Evolutionary conservation across 768 basidiomycete species (phyloP), one percentile per base, ranked within the genome.

Genomic region (Trametes sanguinea): DNA sequence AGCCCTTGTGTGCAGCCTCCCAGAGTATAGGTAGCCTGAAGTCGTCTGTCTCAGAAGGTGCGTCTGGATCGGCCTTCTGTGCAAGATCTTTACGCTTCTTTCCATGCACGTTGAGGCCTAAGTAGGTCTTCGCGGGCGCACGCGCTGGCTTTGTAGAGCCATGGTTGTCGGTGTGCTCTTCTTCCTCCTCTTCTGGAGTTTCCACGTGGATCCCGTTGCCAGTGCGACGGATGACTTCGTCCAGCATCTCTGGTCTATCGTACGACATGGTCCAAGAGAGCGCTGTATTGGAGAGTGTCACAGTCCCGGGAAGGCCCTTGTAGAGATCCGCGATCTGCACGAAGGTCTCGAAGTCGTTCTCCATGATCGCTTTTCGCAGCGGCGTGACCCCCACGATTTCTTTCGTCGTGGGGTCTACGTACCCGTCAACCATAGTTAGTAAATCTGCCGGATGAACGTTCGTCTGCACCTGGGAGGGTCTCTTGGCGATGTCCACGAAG

Each of bases 71-170:
- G 52, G 80, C 80, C 66, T 76, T 79, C 54, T 68, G 74, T 0
- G 82, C 81, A 8, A 86, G 75, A 65, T 86, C 84, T 14, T 76
- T 75, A 3, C 83, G 76, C 67, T 87, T 86, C 75, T 84, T 85
- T n/a, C 85, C 85, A 60, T 85, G 83, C 22, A 87, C 83, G 57
- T 80, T 81, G 44, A 88, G 75, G 0, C 86, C 85, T 16, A 86
- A 80, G 65, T 87, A 88, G 48, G 67, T 72, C 77, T 67, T 79
- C 77, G 56, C 71, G 64, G 63, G 80, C 62, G 9, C 35, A 37
- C 35, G 70, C 65, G 9, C 62, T 61, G 29, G 67, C 11, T 66
- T 58, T 17, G 74, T 71, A 6, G 72, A 68, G 9, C 32, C 35
- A 13, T 9, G 27, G 9, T 8, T 44, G 35, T 44, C 48, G 7